Evolutionary conservation across 2,329 filamentous ascomycete genomes (phyloP), one percentile per base, ranked within the genome.

Genomic region (Nigrograna mackinnonii): DNA sequence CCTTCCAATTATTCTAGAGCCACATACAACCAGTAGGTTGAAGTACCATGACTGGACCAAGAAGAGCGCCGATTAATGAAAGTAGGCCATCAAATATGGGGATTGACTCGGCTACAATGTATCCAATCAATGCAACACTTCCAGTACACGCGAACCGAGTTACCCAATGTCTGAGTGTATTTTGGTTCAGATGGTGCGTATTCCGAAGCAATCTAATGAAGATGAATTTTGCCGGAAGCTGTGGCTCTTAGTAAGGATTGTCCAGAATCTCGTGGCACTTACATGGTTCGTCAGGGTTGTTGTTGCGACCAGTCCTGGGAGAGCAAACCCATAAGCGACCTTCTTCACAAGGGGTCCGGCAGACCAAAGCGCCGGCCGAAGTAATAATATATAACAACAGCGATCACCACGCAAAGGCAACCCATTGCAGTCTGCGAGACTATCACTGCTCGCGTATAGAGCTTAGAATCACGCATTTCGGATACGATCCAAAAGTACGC

Each of bases 351-450:
- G 56, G 2, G 62, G 62, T 3, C 76, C 74, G 5, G 84, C 79
- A 0, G 84, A 86, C 6, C 83, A 80, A 1, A 90, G 75, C 0
- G 86, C 86, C 0, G 86, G 86, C 86, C 86, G 4, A 79, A 81
- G 55, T 79, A 89, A 44, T 80, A 74, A 68, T 89, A 90, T 55
- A 88, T 83, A 24, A 89, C 77, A 5, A 81, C 77, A 4, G 84
- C 84, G 1, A 84, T 83, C 19, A 86, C 58, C 22, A 86, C 72
- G 65, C 89, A 89, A 20, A 88, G 74, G 12, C 68, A 66, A 2
- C 81, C 81, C 45, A 85, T 81, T 43, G 76, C 69, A 16, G 74
- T 69, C 60, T 86, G 83, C 5, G 86, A 76, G 22, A 84, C 63
- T 55, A 76, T 75, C 43, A 90, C 77, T 5, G 84, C 79, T 62